Conservation (phyloP, 345 rosid species). For the Excoecaria agallocha region DNA sequence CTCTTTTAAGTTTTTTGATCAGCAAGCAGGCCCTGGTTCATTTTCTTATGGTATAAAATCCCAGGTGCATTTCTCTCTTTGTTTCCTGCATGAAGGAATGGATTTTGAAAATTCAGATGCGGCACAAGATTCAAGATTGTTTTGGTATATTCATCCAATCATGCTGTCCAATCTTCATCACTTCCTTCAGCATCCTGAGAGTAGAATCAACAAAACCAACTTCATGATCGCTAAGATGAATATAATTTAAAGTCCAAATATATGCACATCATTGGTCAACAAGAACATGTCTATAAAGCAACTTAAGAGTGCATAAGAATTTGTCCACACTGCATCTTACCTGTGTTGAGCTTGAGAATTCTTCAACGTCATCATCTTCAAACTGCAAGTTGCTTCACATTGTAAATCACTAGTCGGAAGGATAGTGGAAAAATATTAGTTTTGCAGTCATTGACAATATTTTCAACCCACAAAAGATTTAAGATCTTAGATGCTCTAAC, state of each 20-base stretch:
- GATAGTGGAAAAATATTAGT: not conserved
- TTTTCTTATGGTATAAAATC: not conserved
- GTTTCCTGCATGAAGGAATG: not conserved
- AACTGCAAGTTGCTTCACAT: slow-evolving; percentile 33
- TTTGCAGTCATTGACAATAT: not conserved
- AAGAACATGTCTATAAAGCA: not conserved
- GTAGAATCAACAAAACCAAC: slow-evolving; percentile 1
- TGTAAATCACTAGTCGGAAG: not conserved
- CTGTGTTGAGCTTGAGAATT: slow-evolving; percentile 48
- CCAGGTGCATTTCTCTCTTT: not conserved
- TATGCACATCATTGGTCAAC: not conserved
- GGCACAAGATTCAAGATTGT: not conserved
- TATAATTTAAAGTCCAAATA: no score
- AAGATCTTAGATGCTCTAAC: not conserved
- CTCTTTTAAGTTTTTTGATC: not conserved
- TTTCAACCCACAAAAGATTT: not conserved
- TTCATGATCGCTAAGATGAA: not conserved
- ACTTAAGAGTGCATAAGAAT: not conserved
- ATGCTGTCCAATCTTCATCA: slow-evolving; percentile 51
- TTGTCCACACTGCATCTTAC: slow-evolving; percentile 19
- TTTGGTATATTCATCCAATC: slow-evolving; percentile 10
- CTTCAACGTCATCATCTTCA: slow-evolving; percentile 47
- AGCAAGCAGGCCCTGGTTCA: not conserved
- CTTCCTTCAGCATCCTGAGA: slow-evolving; percentile 47
- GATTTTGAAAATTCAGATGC: slow-evolving; percentile 1